A percentile compares a stretch with the other conserved stretches of the same genome.
Conservation (phyloP, 345 rosid species). For the Eucalyptus globulus region DNA sequence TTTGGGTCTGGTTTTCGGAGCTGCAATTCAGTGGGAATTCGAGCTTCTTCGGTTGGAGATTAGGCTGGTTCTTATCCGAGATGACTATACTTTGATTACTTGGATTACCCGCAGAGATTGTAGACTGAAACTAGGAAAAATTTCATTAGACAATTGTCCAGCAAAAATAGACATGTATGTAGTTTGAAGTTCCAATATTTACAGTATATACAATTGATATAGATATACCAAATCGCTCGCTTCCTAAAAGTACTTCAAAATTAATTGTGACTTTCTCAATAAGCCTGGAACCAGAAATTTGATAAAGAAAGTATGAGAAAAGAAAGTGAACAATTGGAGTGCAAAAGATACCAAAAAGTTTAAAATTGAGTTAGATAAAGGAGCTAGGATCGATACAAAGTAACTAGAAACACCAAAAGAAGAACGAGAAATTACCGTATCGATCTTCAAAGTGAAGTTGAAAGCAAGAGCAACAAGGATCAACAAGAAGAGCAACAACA, state of each 20-base stretch:
- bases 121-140: neutral
- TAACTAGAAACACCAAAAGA: neutral
- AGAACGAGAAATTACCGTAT: neutral
- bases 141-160: neutral
- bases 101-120: neutral
- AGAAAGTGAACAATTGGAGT: neutral
- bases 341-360: neutral
- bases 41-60: neutral
- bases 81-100: neutral
- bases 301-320: neutral
- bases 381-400: neutral
- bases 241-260: neutral
- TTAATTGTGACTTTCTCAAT: neutral
- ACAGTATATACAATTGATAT: neutral
- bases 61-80: neutral
- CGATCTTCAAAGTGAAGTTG: neutral
- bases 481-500: neutral
- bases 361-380: neutral
- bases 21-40: constrained; percentile 26
- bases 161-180: neutral
- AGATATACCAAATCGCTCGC: neutral
- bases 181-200: neutral
- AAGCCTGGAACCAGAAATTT: neutral
- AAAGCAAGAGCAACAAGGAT: constrained; percentile 4
- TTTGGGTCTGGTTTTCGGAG: constrained; percentile 11